Conservation (phyloP, 176 grass and related monocot genomes). For the Leersia perrieri region DNA sequence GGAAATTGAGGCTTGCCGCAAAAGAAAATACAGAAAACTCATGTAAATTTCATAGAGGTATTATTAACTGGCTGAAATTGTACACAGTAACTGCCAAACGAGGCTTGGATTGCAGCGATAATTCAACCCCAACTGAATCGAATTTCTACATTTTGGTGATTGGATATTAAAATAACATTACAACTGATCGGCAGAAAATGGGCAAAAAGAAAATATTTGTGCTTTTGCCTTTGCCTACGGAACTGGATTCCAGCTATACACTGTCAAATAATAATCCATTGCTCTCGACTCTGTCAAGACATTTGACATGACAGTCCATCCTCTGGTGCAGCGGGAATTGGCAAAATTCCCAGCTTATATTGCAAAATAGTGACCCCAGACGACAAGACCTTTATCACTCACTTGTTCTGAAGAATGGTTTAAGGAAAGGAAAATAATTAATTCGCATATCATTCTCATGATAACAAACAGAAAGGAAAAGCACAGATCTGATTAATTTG, state of each 20-base stretch:
- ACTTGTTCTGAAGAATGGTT: constrained; percentile 29
- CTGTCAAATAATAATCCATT: constrained; percentile 12
- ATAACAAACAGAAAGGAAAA: constrained; percentile 2
- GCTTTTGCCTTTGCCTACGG: constrained; percentile 22
- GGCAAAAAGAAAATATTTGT: constrained; percentile 9
- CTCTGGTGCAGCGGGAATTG: constrained; percentile 5
- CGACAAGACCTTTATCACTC: constrained; percentile 23
- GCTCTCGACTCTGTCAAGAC: neutral
- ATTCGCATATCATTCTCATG: neutral
- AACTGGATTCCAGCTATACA: constrained; percentile 39
- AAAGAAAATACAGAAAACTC: neutral
- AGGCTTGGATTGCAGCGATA: neutral
- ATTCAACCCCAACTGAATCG: constrained; percentile 9
- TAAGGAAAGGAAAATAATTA: neutral
- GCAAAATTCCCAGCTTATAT: constrained; percentile 11
- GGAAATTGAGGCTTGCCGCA: too few species aligned
- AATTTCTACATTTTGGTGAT: constrained; percentile 16
- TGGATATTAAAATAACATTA: neutral
- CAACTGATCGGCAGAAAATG: neutral
- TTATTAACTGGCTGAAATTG: neutral
- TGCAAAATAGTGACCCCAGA: neutral
- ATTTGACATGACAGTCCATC: neutral
- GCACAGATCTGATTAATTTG: neutral
- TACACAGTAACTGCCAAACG: neutral
- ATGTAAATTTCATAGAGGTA: constrained; percentile 3